Evolutionary conservation across 805 yeast species (phyloP).

Genomic region (Candida pseudofarinosa): DNA sequence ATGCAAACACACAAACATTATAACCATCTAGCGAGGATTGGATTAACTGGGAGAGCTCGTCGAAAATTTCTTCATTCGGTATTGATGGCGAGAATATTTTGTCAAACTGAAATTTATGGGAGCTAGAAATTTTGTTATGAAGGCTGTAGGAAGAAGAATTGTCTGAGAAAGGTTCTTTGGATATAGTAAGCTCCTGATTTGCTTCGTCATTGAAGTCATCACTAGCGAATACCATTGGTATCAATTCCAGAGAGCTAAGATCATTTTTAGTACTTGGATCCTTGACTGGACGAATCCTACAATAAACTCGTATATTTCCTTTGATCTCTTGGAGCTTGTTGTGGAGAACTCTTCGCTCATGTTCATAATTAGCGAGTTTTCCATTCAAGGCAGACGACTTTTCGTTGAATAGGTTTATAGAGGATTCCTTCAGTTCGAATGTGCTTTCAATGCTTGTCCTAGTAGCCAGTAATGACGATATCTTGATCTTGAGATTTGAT

Average conservation of each 20-base stretch:
- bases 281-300: conserved; percentile 67
- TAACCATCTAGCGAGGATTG: conserved; percentile 80
- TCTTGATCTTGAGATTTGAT: conserved; percentile 9
- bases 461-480: conserved; percentile 8
- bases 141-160: conserved; percentile 5
- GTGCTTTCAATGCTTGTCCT: conserved; percentile 7
- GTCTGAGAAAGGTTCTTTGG: conserved; percentile 11
- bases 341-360: conserved; percentile 59
- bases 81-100: conserved; percentile 58
- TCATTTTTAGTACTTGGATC: not conserved
- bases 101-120: conserved; percentile 63
- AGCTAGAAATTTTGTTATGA: conserved; percentile 11
- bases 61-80: conserved; percentile 64
- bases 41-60: conserved; percentile 79
- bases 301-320: conserved; percentile 89
- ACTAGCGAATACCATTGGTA: conserved; percentile 15
- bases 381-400: conserved; percentile 18
- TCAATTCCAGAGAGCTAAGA: conserved; percentile 6
- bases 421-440: conserved; percentile 3
- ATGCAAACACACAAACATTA: conserved; percentile 91
- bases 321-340: conserved; percentile 77
- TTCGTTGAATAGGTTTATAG: conserved; percentile 6
- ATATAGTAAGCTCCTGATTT: conserved; percentile 29
- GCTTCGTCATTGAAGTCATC: conserved; percentile 30
- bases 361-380: conserved; percentile 47